A percentile compares a stretch with the other conserved stretches of the same genome.
These are phyloP conservation scores for Paraleonurus japonicus DNA, from an alignment of 257 asterid species.

Conservation along the genomic window DNA sequence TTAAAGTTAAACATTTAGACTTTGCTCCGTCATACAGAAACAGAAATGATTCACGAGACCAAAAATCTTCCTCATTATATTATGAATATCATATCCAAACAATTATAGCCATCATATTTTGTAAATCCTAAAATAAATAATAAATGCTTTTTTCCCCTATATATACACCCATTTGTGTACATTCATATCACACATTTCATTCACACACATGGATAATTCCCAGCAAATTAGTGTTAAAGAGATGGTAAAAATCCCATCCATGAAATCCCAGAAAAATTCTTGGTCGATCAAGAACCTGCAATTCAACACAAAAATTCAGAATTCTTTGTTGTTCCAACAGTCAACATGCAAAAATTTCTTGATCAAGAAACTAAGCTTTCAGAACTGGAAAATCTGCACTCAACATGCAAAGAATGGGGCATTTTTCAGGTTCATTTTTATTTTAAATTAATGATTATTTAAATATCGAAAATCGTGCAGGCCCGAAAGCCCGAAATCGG, in stretches of 20 bases:
- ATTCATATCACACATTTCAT: background rate
- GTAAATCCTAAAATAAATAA: background rate
- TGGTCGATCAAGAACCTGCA: conserved; percentile 40
- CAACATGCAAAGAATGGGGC: conserved; percentile 65
- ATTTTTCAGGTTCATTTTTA: conserved; percentile 51
- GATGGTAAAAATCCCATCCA: conserved; percentile 31
- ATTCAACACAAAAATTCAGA: background rate
- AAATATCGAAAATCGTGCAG: background rate
- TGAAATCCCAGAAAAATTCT: conserved; percentile 33
- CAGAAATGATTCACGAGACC: background rate
- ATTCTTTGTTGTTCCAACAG: conserved; percentile 31
- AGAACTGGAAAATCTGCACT: conserved; percentile 43
- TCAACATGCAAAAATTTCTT: conserved; percentile 44
- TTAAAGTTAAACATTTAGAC: no score
- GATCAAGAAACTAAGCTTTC: conserved; percentile 21
- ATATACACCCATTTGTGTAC: background rate
- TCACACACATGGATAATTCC: background rate
- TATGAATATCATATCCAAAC: background rate
- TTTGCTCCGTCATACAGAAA: no score
- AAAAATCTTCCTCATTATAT: background rate
- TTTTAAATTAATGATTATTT: background rate
- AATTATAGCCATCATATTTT: background rate
- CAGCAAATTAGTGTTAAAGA: conserved; percentile 38
- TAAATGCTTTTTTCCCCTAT: background rate
- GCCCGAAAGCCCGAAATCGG: background rate